These are phyloP conservation scores for Cyberlindnera lachancei DNA, from an alignment of 805 yeast species.

Conservation along the genomic window DNA sequence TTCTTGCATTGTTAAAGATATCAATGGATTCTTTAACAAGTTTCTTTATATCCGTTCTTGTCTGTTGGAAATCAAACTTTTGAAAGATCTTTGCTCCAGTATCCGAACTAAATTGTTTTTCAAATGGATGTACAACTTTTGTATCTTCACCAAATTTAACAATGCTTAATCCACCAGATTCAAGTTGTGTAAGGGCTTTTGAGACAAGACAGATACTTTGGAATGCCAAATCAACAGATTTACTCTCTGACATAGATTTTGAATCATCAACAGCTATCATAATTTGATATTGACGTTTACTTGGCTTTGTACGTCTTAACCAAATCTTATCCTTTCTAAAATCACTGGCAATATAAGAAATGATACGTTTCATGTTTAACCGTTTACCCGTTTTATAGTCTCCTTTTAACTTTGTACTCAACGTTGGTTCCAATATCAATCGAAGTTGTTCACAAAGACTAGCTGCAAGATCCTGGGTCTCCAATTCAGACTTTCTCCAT, in stretches of 20 bases:
- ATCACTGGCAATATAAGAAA: conserved; percentile 95
- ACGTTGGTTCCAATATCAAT: conserved; percentile 87
- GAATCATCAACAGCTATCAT: conserved; percentile 98
- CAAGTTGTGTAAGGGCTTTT: conserved; percentile 87
- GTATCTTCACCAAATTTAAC: conserved; percentile 86
- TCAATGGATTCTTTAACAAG: conserved; percentile 66
- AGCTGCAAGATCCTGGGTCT: conserved; percentile 84
- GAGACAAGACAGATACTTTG: conserved; percentile 91
- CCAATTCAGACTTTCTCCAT: conserved; percentile 78
- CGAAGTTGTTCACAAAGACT: conserved; percentile 88
- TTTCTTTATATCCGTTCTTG: conserved; percentile 73
- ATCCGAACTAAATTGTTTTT: conserved; percentile 73
- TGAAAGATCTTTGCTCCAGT: conserved; percentile 80
- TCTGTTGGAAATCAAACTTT: conserved; percentile 86
- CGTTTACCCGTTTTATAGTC: conserved; percentile 97
- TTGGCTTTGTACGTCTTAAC: conserved; percentile 95
- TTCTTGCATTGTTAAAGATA: conserved; percentile 54
- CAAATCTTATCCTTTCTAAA: conserved; percentile 97
- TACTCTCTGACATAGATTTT: conserved; percentile 92
- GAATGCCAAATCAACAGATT: conserved; percentile 85
- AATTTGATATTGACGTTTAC: conserved; percentile 93
- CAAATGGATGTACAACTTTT: conserved; percentile 83
- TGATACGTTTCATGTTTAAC: conserved; percentile 93
- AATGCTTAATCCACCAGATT: conserved; percentile 86
- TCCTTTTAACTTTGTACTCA: conserved; percentile 91